Evolutionary conservation across 805 yeast species (phyloP).

Genomic region (Jamesozyma hellenica): DNA sequence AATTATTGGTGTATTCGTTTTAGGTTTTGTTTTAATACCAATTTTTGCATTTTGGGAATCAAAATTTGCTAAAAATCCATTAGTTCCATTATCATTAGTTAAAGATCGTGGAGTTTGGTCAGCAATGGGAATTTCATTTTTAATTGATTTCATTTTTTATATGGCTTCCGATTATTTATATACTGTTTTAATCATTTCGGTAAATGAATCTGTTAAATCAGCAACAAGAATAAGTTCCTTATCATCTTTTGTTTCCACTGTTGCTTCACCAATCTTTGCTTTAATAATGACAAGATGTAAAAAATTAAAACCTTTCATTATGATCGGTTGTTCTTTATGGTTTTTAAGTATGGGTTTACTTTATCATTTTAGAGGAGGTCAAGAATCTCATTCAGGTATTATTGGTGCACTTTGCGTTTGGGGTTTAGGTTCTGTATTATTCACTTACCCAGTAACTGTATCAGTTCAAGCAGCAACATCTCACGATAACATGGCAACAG

Average conservation of each 20-base stretch:
- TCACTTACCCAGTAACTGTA: conserved; percentile 55
- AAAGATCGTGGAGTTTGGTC: conserved; percentile 68
- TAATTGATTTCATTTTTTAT: conserved; percentile 53
- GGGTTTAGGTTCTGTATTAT: conserved; percentile 65
- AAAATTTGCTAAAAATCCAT: conserved; percentile 47
- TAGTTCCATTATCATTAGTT: conserved; percentile 48
- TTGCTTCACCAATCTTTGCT: conserved; percentile 51
- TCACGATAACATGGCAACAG: conserved; percentile 62
- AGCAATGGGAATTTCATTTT: conserved; percentile 48
- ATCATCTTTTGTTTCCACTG: conserved; percentile 55
- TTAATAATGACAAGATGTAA: conserved; percentile 39
- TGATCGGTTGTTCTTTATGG: conserved; percentile 52
- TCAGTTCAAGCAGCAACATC: conserved; percentile 49
- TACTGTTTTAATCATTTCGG: conserved; percentile 55
- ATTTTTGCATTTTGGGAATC: conserved; percentile 52
- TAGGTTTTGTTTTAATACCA: conserved; percentile 56
- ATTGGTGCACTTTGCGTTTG: conserved; percentile 56
- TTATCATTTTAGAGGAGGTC: conserved; percentile 45
- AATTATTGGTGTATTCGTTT: conserved; percentile 57
- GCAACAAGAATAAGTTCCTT: conserved; percentile 56
- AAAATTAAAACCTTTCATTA: conserved; percentile 48
- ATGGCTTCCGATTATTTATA: conserved; percentile 64
- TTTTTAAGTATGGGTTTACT: conserved; percentile 52
- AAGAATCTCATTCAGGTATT: conserved; percentile 41
- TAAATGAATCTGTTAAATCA: conserved; percentile 46